phyloP scores from a whole-genome alignment of 768 basidiomycete species.

The Strobilomyces echinocephalus region DNA sequence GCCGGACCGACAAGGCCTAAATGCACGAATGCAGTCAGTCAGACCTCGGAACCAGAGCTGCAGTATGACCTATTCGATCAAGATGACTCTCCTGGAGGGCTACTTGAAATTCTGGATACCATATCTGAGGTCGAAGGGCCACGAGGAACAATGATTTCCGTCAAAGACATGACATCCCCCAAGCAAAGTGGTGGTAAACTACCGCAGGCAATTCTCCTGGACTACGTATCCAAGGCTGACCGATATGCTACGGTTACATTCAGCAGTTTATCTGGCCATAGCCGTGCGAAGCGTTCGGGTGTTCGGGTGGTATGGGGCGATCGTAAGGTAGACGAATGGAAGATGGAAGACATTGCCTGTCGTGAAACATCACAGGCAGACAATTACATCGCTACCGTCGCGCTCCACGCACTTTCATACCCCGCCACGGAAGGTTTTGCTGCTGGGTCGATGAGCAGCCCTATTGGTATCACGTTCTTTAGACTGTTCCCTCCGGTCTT shows the following conservation, averaged over 20 bases:
- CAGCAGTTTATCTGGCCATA: slow-evolving; percentile 56
- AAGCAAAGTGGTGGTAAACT: slow-evolving; percentile 81
- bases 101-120: slow-evolving; percentile 72
- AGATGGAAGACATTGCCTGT: slow-evolving; percentile 85
- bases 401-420: slow-evolving; percentile 74
- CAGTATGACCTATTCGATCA: slow-evolving; percentile 50
- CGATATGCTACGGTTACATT: slow-evolving; percentile 74
- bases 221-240: slow-evolving; percentile 64
- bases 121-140: slow-evolving; percentile 53
- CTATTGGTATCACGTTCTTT: slow-evolving; percentile 60
- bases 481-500: slow-evolving; percentile 76
- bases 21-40: not conserved
- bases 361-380: slow-evolving; percentile 74
- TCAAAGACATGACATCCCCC: slow-evolving; percentile 74
- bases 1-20: not conserved
- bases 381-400: slow-evolving; percentile 84
- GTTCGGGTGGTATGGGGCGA: slow-evolving; percentile 73
- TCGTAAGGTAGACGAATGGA: slow-evolving; percentile 57
- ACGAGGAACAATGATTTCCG: slow-evolving; percentile 46
- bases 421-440: slow-evolving; percentile 61
- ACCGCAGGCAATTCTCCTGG: slow-evolving; percentile 68
- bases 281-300: slow-evolving; percentile 69
- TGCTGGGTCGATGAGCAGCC: slow-evolving; percentile 40
- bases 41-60: not conserved
- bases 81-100: slow-evolving; percentile 48